Percentiles rank a stretch among this genome's conserved stretches.
Conservation (phyloP, 495 filamentous ascomycete species). For the Xylaria palmicola region DNA sequence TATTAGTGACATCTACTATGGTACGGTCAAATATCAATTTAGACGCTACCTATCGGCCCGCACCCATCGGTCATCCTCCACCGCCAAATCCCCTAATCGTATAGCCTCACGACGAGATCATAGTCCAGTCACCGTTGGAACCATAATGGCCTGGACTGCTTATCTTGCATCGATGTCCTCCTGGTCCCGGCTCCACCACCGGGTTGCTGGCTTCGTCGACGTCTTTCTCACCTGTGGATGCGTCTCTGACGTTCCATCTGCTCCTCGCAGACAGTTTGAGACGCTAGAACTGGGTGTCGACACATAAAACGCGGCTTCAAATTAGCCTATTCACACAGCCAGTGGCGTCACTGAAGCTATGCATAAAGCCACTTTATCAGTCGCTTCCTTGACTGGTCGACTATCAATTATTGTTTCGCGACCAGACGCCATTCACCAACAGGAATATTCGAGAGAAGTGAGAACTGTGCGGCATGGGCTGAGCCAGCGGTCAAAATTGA, state of each 20-base stretch:
- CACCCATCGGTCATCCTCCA: slow-evolving; percentile 12
- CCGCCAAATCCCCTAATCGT: slow-evolving; percentile 9
- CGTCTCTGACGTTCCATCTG: neutral
- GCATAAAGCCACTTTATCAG: slow-evolving; percentile 5
- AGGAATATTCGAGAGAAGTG: neutral
- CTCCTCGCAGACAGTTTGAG: neutral
- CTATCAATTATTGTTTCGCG: slow-evolving; percentile 11
- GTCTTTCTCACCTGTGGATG: neutral
- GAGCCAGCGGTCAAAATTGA: neutral
- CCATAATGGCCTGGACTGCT: slow-evolving; percentile 4
- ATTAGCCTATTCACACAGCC: slow-evolving; percentile 12
- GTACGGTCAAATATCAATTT: slow-evolving; percentile 7
- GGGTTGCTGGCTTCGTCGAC: neutral
- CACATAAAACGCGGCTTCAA: neutral
- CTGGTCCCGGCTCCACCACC: slow-evolving; percentile 4
- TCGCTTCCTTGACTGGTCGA: neutral
- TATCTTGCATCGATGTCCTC: slow-evolving; percentile 9
- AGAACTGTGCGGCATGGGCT: neutral
- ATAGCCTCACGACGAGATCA: slow-evolving; percentile 11
- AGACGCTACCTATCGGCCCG: slow-evolving; percentile 19
- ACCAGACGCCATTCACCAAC: slow-evolving; percentile 7
- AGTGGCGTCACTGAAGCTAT: neutral
- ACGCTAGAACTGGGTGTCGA: neutral
- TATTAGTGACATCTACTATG: neutral
- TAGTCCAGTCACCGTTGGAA: neutral